phyloP scores from a whole-genome alignment of 345 rosid genomes.

The Gossypium bickii region DNA sequence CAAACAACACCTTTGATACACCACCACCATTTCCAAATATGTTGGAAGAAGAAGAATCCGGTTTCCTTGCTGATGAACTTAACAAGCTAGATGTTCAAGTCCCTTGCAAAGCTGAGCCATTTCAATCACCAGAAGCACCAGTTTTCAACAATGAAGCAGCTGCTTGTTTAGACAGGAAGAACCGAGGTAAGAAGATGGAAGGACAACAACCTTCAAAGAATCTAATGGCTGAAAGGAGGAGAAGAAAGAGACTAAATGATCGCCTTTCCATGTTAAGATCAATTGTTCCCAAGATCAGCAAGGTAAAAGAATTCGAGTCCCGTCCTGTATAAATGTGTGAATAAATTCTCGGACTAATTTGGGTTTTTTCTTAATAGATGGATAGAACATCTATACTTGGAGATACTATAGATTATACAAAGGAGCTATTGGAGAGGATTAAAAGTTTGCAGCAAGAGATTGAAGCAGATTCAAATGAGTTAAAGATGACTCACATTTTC shows the following conservation, averaged over 20 bases:
- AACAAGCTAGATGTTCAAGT: conserved; percentile 26
- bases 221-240: conserved; percentile 83
- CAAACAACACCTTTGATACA: conserved; percentile 31
- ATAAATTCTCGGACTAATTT: not conserved
- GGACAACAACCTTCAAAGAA: conserved; percentile 76
- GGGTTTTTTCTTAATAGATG: conserved; percentile 39
- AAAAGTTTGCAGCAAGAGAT: conserved; percentile 48
- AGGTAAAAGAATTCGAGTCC: conserved; percentile 37
- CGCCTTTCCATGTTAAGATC: conserved; percentile 89
- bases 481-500: conserved; percentile 34
- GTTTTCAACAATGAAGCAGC: conserved; percentile 25
- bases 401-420: conserved; percentile 70
- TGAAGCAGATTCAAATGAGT: conserved; percentile 32
- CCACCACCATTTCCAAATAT: conserved; percentile 37
- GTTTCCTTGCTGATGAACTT: conserved; percentile 23
- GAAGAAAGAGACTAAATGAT: conserved; percentile 78
- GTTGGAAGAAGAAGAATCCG: conserved; percentile 35
- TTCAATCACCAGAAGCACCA: conserved; percentile 32
- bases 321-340: too few relatives aligned
- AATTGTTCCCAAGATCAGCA: conserved; percentile 93
- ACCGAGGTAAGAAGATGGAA: not conserved
- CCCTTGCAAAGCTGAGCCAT: conserved; percentile 38
- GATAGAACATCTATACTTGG: conserved; percentile 71
- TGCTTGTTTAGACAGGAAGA: conserved; percentile 1
- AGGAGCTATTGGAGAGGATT: conserved; percentile 62